These are phyloP conservation scores for Helenozyma baotianmanensis DNA, from an alignment of 805 yeast genomes.

Conservation along the genomic window DNA sequence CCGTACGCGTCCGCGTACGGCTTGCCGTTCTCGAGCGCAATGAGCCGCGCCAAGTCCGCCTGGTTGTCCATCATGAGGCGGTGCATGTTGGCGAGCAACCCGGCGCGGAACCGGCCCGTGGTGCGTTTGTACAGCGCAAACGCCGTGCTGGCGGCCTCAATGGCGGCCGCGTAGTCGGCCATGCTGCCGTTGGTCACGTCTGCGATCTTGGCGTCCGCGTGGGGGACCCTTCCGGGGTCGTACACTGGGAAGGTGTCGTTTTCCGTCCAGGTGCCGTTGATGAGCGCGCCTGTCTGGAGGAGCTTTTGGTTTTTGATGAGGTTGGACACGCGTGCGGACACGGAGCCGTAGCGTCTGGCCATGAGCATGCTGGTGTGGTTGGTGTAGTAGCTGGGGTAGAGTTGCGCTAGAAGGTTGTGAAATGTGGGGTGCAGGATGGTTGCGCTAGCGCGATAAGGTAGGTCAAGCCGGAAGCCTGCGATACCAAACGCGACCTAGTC, in stretches of 20 bases:
- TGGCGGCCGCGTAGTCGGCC: slow-evolving; percentile 51
- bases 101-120: slow-evolving; percentile 53
- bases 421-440: no score
- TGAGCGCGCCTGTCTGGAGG: slow-evolving; percentile 53
- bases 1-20: slow-evolving; percentile 68
- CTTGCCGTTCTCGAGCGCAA: slow-evolving; percentile 73
- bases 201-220: slow-evolving; percentile 41
- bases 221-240: slow-evolving; percentile 63
- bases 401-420: no score
- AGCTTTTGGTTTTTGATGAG: slow-evolving; percentile 45
- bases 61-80: slow-evolving; percentile 51
- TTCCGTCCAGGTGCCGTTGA: slow-evolving; percentile 72
- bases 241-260: slow-evolving; percentile 52
- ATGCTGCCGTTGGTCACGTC: slow-evolving; percentile 51
- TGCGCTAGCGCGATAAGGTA: no score
- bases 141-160: slow-evolving; percentile 49
- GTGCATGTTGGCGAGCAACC: slow-evolving; percentile 48
- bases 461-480: no score
- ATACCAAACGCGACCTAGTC: no score
- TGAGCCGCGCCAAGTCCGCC: slow-evolving; percentile 60
- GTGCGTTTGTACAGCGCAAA: slow-evolving; percentile 50
- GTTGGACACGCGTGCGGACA: slow-evolving; percentile 4
- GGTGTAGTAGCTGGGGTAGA: no score
- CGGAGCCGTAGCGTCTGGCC: no score
- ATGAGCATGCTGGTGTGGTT: no score